Conservation (phyloP, 2,329 filamentous ascomycete genomes). For the Ophiosphaerella herpotricha region DNA sequence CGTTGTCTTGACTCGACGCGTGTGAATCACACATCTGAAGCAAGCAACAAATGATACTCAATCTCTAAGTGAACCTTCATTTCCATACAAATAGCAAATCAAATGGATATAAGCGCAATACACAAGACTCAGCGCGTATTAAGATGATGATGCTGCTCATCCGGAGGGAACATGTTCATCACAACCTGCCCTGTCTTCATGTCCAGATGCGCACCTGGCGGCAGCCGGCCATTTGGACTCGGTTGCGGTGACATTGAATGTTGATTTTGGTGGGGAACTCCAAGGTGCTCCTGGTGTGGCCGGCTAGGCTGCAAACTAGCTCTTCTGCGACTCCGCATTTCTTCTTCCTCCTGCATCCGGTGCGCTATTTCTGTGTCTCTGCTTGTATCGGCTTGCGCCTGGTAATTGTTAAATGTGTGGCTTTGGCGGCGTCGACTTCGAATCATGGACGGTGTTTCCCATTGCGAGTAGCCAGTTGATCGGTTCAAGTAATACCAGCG, state of each 20-base stretch:
- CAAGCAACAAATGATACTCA: too few relatives aligned
- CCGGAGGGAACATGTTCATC: constrained; percentile 17
- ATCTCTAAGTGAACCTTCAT: too few relatives aligned
- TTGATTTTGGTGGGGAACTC: background rate
- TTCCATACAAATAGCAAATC: too few relatives aligned
- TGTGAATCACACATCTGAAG: too few relatives aligned
- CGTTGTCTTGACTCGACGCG: too few relatives aligned
- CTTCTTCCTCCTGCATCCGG: constrained; percentile 5
- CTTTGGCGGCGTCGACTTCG: background rate
- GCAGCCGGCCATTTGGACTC: constrained; percentile 8
- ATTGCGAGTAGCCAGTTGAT: constrained; percentile 64
- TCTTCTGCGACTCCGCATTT: background rate
- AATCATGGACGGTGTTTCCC: constrained; percentile 52
- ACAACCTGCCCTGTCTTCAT: constrained; percentile 20
- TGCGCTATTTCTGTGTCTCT: constrained; percentile 4
- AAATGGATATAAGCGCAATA: background rate
- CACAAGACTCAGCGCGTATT: background rate
- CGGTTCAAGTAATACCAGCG: constrained; percentile 68
- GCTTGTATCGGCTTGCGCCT: background rate
- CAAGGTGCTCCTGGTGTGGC: constrained; percentile 1
- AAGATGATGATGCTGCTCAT: constrained; percentile 1
- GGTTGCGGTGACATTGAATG: constrained; percentile 5
- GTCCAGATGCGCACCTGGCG: constrained; percentile 18
- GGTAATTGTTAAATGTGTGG: constrained; percentile 1
- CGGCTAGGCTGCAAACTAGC: constrained; percentile 9